Evolutionary conservation across 108 stramenopile species (phyloP).

Genomic region (Cyclotella distinguenda): DNA sequence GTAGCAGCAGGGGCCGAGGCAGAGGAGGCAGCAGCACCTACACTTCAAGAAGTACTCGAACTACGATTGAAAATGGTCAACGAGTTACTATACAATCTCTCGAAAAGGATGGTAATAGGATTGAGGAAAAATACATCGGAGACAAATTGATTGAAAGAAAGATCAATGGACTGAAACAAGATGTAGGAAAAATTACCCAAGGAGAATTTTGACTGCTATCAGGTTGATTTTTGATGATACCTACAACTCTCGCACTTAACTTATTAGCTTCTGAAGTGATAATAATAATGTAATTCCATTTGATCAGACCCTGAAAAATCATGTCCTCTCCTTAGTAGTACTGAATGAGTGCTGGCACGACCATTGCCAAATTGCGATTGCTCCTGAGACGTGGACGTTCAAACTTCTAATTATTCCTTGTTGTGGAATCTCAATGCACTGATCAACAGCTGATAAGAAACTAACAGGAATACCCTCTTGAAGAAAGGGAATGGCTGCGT

Average conservation of each 20-base stretch:
- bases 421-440: conserved; percentile 96
- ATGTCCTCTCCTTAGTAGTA: not conserved
- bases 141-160: conserved; percentile 45
- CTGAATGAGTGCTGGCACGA: conserved; percentile 66
- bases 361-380: conserved; percentile 92
- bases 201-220: conserved; percentile 7
- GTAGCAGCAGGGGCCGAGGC: conserved; percentile 3
- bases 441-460: conserved; percentile 85
- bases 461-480: conserved; percentile 78
- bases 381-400: conserved; percentile 95
- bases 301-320: too few species aligned
- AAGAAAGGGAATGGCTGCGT: not conserved
- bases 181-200: conserved; percentile 18
- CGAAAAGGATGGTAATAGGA: conserved; percentile 60
- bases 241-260: too few species aligned
- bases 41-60: conserved; percentile 38
- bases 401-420: conserved; percentile 91
- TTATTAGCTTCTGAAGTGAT: too few species aligned
- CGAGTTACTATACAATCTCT: conserved; percentile 50
- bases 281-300: too few species aligned
- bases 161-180: conserved; percentile 50
- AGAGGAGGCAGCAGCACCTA: conserved; percentile 21
- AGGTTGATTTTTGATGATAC: too few species aligned
- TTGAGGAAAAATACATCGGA: conserved; percentile 55
- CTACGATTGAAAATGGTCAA: conserved; percentile 45